Evolutionary conservation across 1,139 yeast species (phyloP).

Genomic region (Pichia sp.): DNA sequence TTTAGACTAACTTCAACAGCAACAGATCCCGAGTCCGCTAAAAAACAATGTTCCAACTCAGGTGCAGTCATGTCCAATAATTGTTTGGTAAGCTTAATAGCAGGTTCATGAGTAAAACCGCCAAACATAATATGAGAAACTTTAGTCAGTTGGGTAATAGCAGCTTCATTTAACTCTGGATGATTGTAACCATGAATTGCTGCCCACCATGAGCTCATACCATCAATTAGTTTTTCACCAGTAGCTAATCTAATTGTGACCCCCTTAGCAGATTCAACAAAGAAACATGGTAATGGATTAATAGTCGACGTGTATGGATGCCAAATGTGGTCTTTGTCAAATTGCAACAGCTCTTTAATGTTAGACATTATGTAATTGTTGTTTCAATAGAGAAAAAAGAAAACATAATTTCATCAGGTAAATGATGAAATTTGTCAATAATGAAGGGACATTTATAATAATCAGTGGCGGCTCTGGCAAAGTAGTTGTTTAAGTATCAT

Average conservation of each 20-base stretch:
- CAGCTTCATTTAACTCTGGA: conserved; percentile 27
- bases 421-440: too few species aligned
- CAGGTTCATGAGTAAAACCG: conserved; percentile 31
- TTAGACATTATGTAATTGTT: background rate
- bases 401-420: too few species aligned
- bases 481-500: too few species aligned
- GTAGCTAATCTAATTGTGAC: conserved; percentile 21
- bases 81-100: conserved; percentile 23
- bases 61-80: conserved; percentile 24
- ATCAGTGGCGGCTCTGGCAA: too few species aligned
- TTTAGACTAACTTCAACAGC: conserved; percentile 47
- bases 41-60: conserved; percentile 26
- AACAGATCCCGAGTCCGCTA: conserved; percentile 46
- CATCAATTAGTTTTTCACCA: conserved; percentile 26
- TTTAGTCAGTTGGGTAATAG: conserved; percentile 21
- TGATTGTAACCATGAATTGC: conserved; percentile 32
- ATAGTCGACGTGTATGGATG: conserved; percentile 31
- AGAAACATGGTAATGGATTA: conserved; percentile 27
- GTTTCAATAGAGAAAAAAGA: too few species aligned
- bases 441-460: too few species aligned
- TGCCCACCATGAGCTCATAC: conserved; percentile 35
- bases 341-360: conserved; percentile 17
- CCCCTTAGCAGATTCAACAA: conserved; percentile 28
- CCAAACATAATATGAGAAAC: conserved; percentile 34
- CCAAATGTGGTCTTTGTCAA: conserved; percentile 30